Conservation (phyloP, 2,329 filamentous ascomycete species). For the Xylaria sp. region DNA sequence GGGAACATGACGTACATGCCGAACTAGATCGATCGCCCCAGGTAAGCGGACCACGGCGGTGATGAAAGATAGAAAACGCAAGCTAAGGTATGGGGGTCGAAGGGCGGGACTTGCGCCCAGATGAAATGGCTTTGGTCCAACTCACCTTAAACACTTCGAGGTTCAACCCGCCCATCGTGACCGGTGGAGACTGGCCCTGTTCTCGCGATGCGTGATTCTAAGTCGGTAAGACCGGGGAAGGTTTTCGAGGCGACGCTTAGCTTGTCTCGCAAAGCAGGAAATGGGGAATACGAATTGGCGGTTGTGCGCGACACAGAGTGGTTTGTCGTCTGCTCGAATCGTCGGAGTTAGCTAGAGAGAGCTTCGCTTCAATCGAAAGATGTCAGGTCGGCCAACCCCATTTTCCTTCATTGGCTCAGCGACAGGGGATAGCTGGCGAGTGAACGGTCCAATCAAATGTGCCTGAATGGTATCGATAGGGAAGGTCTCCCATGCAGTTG, state of each 20-base stretch:
- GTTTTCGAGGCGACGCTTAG: no score
- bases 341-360: not conserved
- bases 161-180: conserved; percentile 79
- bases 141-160: conserved; percentile 92
- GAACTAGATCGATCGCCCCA: conserved; percentile 71
- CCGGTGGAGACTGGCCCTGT: no score
- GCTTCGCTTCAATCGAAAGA: conserved; percentile 13
- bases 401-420: conserved; percentile 14
- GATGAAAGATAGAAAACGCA: not conserved
- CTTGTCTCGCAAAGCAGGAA: no score
- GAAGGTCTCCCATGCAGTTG: not conserved
- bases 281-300: no score
- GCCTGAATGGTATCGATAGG: conserved; percentile 15
- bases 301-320: no score
- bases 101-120: no score
- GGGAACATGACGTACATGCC: conserved; percentile 99
- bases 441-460: conserved; percentile 13
- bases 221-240: no score
- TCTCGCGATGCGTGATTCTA: no score
- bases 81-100: not conserved
- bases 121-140: not conserved
- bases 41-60: not conserved
- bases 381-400: conserved; percentile 6
- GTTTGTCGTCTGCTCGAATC: no score
- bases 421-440: not conserved